Evolutionary conservation across 75 land plant species (phyloP), one percentile per base, ranked within the genome.

Genomic region (Cupressus sempervirens): DNA sequence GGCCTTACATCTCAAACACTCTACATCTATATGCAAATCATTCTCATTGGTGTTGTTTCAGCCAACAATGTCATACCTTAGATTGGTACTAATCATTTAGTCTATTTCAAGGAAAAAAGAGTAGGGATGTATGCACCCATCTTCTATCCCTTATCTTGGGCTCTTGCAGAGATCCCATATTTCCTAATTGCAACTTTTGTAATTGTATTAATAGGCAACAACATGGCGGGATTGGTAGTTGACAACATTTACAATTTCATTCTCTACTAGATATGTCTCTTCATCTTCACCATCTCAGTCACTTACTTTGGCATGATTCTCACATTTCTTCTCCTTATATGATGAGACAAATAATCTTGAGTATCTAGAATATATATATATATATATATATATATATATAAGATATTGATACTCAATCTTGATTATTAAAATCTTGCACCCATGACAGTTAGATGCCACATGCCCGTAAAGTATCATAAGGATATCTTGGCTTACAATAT

Each of bases 101-200:
- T 89, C 2, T 84, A 87, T 36, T 86, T 87, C 34, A 82, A 89
- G 82, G 92, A 93, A 82, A 88, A 67, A 79, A 75, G 84, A 46
- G 86, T 86, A 50, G 72, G 87, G 80, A 90, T 89, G 84, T 85
- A 90, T 67, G 83, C 68, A 74, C 86, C 87, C 43, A 67, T 91
- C 68, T 76, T 87, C 70, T 89, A 92, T 67, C 86, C 85, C 48
- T 46, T 89, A 36, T 88, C 89, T 29, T 91, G 88, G 86, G 86
- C 88, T 38, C 80, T 89, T 7, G 90, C 87, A 65, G 92, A 91
- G 89, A 83, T 91, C 41, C 92, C 90, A 36, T 89, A 91, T 82
- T 76, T 84, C 83, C 77, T 90, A 18, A 80, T 89, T 30, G 88
- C 92, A 68, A 88, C 89, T 50, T 80, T 89, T 80, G 86, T 85